Evolutionary conservation across 176 grass and related monocot species (phyloP), one percentile per base, ranked within the genome.

Genomic region (Oryza meyeriana): DNA sequence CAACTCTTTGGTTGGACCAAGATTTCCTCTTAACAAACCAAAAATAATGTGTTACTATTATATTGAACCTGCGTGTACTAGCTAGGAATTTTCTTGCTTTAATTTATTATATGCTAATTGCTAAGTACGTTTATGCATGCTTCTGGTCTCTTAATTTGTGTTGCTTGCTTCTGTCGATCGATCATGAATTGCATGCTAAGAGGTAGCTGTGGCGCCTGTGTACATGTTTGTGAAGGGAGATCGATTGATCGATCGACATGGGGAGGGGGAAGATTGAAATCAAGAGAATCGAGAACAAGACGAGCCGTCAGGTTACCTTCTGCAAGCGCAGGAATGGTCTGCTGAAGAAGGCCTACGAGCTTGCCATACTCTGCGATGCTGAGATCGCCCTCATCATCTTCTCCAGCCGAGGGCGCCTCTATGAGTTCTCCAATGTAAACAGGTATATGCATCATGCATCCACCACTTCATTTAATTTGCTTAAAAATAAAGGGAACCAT

Each of bases 301-400:
- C 84, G 6, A 86, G 84, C 70, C 84, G 77, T 5, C 84, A 86
- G 41, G 85, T 87, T 35, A 87, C 85, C 78, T 87, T 87, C 78
- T 87, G 85, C 41, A 87, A 87, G 85, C 85, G 85, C 0, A 74
- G 85, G 85, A 87, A 87, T 6, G 85, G 85, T 0, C 62, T 87
- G 63, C 85, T 87, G 69, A 86, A 86, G 84, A 86, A 86, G 61
- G 84, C 84, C 3, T 86, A 86, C 18, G 84, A 86, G 38, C 85
- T 87, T 20, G 80, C 85, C 45, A 81, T 86, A 62, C 85, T 86
- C 61, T 86, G 85, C 10, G 85, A 86, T 8, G 85, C 77, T 75
- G 85, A 86, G 77, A 81, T 86, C 62, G 77, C 85, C 12, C 75
- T 86, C 77, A 66, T 86, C 61, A 1, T 86, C 77, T 86, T 86